phyloP scores from a whole-genome alignment of 305 asterid species.

The Fraxinus albicans region DNA sequence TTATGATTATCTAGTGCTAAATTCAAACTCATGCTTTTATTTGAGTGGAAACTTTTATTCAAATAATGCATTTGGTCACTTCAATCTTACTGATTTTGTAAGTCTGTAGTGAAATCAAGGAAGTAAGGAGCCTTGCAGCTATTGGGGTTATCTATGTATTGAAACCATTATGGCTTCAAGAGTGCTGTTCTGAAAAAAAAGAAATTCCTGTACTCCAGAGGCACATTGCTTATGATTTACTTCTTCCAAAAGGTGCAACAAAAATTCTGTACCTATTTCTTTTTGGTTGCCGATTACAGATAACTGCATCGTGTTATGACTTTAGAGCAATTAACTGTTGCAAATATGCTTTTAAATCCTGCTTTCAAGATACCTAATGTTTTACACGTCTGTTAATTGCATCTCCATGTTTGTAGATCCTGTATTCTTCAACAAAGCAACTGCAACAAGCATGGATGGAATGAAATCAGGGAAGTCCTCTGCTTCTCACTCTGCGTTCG shows the following conservation, averaged over 20 bases:
- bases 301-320: constrained; percentile 9
- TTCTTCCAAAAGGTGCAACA: constrained; percentile 79
- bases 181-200: constrained; percentile 66
- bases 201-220: constrained; percentile 73
- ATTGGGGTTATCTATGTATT: constrained; percentile 77
- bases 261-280: constrained; percentile 9
- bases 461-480: constrained; percentile 49
- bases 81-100: constrained; percentile 22
- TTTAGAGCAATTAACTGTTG: constrained; percentile 5
- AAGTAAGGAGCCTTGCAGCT: constrained; percentile 73
- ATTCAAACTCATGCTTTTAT: constrained; percentile 10
- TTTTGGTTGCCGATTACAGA: neutral
- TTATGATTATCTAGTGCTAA: constrained; percentile 5
- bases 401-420: constrained; percentile 47
- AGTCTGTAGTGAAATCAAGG: constrained; percentile 82
- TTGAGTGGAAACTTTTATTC: constrained; percentile 17
- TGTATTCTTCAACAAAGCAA: constrained; percentile 38
- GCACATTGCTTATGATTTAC: constrained; percentile 85
- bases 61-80: constrained; percentile 6
- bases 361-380: constrained; percentile 17
- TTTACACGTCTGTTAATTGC: constrained; percentile 6
- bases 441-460: constrained; percentile 33
- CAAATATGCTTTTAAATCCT: constrained; percentile 23
- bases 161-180: constrained; percentile 85
- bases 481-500: constrained; percentile 37